phyloP scores from a whole-genome alignment of 768 basidiomycete species.

The Boletellus ananas region DNA sequence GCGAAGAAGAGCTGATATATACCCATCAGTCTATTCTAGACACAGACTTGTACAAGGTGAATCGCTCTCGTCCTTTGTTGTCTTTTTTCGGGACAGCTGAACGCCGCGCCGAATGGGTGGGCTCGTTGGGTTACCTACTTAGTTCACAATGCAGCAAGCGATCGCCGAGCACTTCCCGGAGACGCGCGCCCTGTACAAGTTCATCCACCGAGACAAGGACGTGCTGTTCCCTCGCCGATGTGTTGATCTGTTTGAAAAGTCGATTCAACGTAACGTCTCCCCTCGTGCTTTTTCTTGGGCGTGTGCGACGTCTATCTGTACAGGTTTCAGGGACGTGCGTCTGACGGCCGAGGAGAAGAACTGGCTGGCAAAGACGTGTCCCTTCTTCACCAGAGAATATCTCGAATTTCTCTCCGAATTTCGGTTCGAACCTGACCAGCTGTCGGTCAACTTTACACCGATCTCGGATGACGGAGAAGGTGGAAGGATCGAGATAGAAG shows the following conservation, averaged over 20 bases:
- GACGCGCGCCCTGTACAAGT: conserved; percentile 66
- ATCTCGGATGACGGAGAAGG: conserved; percentile 42
- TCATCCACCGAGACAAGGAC: conserved; percentile 70
- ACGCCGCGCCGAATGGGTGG: no score
- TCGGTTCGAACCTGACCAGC: conserved; percentile 64
- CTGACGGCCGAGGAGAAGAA: conserved; percentile 58
- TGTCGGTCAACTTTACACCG: conserved; percentile 63
- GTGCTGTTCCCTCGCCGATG: conserved; percentile 54
- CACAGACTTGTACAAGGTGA: conserved; percentile 92
- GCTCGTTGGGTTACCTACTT: not conserved
- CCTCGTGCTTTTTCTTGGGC: no score
- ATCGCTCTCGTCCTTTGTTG: not conserved
- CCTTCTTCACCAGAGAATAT: conserved; percentile 70
- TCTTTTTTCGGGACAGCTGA: no score
- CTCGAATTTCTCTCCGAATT: conserved; percentile 70
- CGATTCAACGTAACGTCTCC: conserved; percentile 43
- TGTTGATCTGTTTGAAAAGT: conserved; percentile 37
- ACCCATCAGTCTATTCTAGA: conserved; percentile 65
- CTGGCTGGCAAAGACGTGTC: conserved; percentile 68
- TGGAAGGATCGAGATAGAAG: conserved; percentile 72
- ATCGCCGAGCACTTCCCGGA: conserved; percentile 75
- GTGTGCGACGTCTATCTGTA: not conserved
- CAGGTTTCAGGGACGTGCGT: conserved; percentile 66
- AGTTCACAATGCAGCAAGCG: conserved; percentile 97
- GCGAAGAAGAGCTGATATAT: conserved; percentile 13